Evolutionary conservation across 331 rosid species (phyloP), one percentile per base, ranked within the genome.

Genomic region (Prunus yedoensis): DNA sequence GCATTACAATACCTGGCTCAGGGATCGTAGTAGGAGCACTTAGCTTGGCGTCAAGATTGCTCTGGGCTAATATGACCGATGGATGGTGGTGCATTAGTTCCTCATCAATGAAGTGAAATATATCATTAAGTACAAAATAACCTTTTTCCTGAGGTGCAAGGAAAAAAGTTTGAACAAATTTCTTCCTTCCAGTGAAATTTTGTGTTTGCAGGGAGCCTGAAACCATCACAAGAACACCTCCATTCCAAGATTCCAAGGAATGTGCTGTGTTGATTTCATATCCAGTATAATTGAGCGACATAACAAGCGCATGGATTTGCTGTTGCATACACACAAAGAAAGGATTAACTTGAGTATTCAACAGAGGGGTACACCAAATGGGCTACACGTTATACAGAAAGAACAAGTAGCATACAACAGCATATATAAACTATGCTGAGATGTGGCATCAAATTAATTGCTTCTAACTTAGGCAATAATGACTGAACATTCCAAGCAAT

Each of bases 111-210:
- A 86, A 90, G 78, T 94, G 97, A 85, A 92, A 94, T 74, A 94
- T 90, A 77, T 94, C 99, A 78, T 83, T 94, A 41, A 94, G 89
- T 73, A 94, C 91, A 79, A 94, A 92, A 83, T 80, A 92, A 5
- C 99, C 99, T 77, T 90, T 94, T 71, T 94, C 97, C 72, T 94
- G 99, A 35, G 99, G 99, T 57, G 97, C 99, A 77, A 94, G 97
- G 84, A 94, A 94, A 83, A 94, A 94, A 9, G 97, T 89, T 80
- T 94, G 97, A 81, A 87, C 88, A 85, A 94, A 94, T 77, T 90
- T 92, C 86, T 95, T 92, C 90, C 88, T 77, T 58, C 23, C 73
- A 21, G 21, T 82, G 87, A 84, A 89, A 74, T 85, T 91, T 86
- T 91, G 87, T 76, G 82, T 70, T 85, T 88, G 92, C 83, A 92